Evolutionary conservation across 2,329 filamentous ascomycete genomes (phyloP), one percentile per base, ranked within the genome.

Genomic region (Cephalotrichum gorgonifer): DNA sequence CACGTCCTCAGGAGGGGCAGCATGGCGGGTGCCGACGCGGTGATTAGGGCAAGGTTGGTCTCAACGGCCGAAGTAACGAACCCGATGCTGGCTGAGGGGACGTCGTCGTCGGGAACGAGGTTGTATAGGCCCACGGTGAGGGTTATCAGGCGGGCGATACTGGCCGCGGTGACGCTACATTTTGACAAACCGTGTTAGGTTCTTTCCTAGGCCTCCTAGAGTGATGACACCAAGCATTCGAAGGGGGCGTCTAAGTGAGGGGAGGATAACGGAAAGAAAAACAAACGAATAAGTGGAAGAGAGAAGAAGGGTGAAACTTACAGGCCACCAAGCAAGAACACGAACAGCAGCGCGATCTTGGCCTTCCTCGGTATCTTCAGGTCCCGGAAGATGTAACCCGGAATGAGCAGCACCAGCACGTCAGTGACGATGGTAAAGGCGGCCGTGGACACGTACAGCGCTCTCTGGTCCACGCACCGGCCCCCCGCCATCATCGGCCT

Each of bases 341-440:
- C 63, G 9, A 60, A 53, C 38, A 71, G 60, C 4, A 71, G 53
- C 1, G 65, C 66, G 12, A 66, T 54, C 51, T 70, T 70, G 12
- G 63, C 60, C 28, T 58, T 61, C 20, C 53, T 56, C 6, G 61
- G 59, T 55, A 72, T 69, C 31, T 65, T 67, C 15, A 72, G 56
- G 4, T 60, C 61, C 8, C 65, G 46, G 47, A 72, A 71, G 26
- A 71, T 65, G 54, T 60, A 63, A 28, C 70, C 61, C 0, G 69
- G 69, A 15, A 73, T 54, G 1, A 58, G 51, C 7, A 70, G 57
- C 5, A 69, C 60, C 42, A 70, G 52, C 0, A 70, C 54, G 30
- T 72, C 70, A 9, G 66, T 69, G 7, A 69, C 35, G 28, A 72
- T 69, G 15, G 64, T 69, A 15, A 71, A 54, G 1, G 57, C 59